Evolutionary conservation across 768 basidiomycete species (phyloP).

Genomic region (Paxillus ammoniavirescens): DNA sequence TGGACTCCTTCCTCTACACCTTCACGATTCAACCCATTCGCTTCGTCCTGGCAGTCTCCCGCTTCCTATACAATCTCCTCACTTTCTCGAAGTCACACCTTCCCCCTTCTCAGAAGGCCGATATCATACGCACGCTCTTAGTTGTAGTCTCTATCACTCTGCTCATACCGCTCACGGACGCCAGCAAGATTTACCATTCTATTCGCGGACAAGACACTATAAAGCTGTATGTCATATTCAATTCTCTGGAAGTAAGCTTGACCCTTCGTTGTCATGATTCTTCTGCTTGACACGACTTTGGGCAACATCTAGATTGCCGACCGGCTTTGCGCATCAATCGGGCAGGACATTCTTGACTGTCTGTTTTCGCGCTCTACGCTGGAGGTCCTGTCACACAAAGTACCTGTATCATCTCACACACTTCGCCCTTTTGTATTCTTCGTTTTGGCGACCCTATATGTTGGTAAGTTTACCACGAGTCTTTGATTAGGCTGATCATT

Average conservation of each 20-base stretch:
- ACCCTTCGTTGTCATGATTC: neutral
- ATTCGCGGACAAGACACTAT: conserved; percentile 98
- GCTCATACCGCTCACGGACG: conserved; percentile 83
- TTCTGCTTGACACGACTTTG: neutral
- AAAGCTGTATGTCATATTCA: conserved; percentile 98
- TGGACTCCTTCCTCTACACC: conserved; percentile 96
- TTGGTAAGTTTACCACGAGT: conserved; percentile 48
- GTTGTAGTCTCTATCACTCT: conserved; percentile 72
- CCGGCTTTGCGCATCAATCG: conserved; percentile 90
- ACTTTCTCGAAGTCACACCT: conserved; percentile 53
- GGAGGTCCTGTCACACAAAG: conserved; percentile 62
- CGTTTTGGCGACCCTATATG: conserved; percentile 76
- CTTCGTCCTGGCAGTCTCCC: conserved; percentile 60
- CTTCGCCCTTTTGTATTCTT: conserved; percentile 86
- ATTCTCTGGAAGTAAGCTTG: conserved; percentile 84
- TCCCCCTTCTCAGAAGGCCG: conserved; percentile 88
- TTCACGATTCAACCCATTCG: conserved; percentile 98
- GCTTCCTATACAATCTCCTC: conserved; percentile 51
- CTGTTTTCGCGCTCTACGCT: conserved; percentile 92
- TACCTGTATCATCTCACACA: conserved; percentile 59
- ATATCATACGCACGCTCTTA: conserved; percentile 80
- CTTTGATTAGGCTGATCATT: neutral
- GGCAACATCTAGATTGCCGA: conserved; percentile 78
- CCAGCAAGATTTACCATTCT: conserved; percentile 96
- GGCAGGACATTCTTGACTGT: conserved; percentile 96